Base-by-base conservation (phyloP, 257 asterid genomes). In the Rauvolfia tetraphylla region DNA sequence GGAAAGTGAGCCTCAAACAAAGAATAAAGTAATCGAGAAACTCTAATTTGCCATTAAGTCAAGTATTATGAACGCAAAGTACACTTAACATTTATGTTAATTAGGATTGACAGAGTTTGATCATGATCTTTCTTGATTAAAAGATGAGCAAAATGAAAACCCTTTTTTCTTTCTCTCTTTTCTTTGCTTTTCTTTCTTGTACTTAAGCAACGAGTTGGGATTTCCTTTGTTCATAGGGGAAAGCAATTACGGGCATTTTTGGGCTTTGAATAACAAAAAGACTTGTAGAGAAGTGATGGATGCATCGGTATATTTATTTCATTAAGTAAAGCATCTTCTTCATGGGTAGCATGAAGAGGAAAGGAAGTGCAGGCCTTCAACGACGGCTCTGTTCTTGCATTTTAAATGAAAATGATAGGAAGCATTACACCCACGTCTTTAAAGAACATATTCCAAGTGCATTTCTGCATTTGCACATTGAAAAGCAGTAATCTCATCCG, bases 1-100 rank as follows among this genome's bases (percentile, higher is more conserved):
- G 73, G 77, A 78, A 72, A 78, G 74, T 22, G 77, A 72, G 15
- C 73, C 27, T 49, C 46, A 39, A 61, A 73, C 15, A 29, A 75
- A 69, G 33, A 20, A 36, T 49, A 71, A 78, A 61, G 56, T 46
- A 48, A 44, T 59, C 58, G 49, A 49, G 57, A 59, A 36, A 25
- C 15, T 78, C 38, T 49, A 71, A 33, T 78, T 20, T 58, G 66
- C 65, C 39, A 59, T 38, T 38, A 72, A 78, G 73, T 78, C 53
- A 72, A 78, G 77, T 78, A 66, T 36, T 78, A 41, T 51, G 31
- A 72, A 78, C 33, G 77, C 81, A 78, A 78, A 62, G 81, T 71
- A 78, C 76, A 67, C 66, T 18, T 34, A 44, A 22, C 42, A 36
- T 51, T 48, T 36, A 68, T 29, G 75, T 56, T 41, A 76, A 76